These are phyloP conservation scores for Mangifera indica DNA, from an alignment of 345 rosid genomes.

Conservation along the genomic window DNA sequence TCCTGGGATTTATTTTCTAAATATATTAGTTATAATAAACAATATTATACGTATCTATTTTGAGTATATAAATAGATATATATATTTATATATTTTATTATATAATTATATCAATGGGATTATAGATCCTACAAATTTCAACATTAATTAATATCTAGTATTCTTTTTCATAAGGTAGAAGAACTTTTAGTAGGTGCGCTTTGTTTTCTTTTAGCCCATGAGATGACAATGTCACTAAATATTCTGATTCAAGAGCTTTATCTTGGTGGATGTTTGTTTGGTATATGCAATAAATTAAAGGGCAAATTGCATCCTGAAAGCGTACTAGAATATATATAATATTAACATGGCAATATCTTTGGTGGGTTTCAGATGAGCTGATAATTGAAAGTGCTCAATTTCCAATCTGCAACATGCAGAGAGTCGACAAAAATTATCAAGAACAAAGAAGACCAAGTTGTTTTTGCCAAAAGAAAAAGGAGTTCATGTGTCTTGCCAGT, in stretches of 20 bases:
- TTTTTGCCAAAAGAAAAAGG: slow-evolving; percentile 5
- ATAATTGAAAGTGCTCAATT: too few species aligned
- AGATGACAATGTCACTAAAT: not conserved
- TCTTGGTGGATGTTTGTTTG: not conserved
- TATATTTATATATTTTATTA: too few species aligned
- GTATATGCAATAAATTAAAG: not conserved
- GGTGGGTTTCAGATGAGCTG: slow-evolving; percentile 9
- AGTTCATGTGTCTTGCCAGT: not conserved
- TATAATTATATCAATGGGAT: too few species aligned
- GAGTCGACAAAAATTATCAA: not conserved
- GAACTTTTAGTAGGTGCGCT: too few species aligned
- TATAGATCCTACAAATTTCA: too few species aligned
- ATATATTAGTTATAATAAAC: too few species aligned
- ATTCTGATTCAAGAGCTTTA: not conserved
- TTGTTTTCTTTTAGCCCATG: not conserved
- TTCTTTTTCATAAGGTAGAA: too few species aligned
- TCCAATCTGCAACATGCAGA: too few species aligned
- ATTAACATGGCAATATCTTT: not conserved
- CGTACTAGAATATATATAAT: not conserved
- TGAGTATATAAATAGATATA: too few species aligned
- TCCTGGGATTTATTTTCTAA: too few species aligned
- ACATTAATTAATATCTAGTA: too few species aligned
- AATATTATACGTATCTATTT: too few species aligned
- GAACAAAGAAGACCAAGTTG: slow-evolving; percentile 1
- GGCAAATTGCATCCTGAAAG: not conserved